These are phyloP conservation scores for Ogataea hybrid DNA, from an alignment of 1,139 yeast species.

Conservation along the genomic window DNA sequence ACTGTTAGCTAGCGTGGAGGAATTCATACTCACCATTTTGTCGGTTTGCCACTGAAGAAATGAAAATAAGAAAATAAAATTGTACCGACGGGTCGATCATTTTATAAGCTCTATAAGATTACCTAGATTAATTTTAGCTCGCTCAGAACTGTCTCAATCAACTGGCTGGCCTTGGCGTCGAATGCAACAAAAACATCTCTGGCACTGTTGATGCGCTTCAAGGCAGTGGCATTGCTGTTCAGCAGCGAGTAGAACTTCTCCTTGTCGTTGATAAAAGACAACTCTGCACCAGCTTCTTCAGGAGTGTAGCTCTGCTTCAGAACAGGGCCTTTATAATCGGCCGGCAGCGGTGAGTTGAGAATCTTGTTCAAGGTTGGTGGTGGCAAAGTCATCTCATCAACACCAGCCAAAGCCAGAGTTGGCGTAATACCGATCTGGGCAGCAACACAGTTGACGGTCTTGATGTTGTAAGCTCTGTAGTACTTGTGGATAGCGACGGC, in stretches of 20 bases:
- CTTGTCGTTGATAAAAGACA: slow-evolving; percentile 25
- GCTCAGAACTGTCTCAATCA: slow-evolving; percentile 18
- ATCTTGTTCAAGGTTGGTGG: slow-evolving; percentile 26
- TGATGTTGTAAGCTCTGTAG: slow-evolving; percentile 31
- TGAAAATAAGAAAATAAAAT: slow-evolving; percentile 5
- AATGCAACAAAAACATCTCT: slow-evolving; percentile 20
- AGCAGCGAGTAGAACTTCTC: slow-evolving; percentile 19
- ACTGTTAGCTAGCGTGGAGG: slow-evolving; percentile 1
- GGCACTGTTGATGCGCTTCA: slow-evolving; percentile 26
- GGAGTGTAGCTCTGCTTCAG: slow-evolving; percentile 17
- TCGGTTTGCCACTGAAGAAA: slow-evolving; percentile 8
- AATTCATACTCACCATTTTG: slow-evolving; percentile 16
- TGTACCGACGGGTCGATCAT: slow-evolving; percentile 4
- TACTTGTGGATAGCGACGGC: slow-evolving; percentile 33
- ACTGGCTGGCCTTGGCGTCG: slow-evolving; percentile 18
- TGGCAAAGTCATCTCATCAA: slow-evolving; percentile 35
- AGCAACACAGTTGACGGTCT: slow-evolving; percentile 32
- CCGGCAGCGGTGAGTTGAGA: slow-evolving; percentile 24
- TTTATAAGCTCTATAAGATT: neutral
- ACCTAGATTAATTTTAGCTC: slow-evolving; percentile 13
- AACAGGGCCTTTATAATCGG: slow-evolving; percentile 22
- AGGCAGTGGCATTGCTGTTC: slow-evolving; percentile 20
- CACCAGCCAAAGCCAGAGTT: slow-evolving; percentile 30
- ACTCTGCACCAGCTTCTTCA: slow-evolving; percentile 28
- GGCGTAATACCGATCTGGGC: slow-evolving; percentile 31